Percentiles rank a stretch among this genome's conserved stretches.
Conservation (phyloP, 441 rosid species). For the Arabidopsis lyrata region DNA sequence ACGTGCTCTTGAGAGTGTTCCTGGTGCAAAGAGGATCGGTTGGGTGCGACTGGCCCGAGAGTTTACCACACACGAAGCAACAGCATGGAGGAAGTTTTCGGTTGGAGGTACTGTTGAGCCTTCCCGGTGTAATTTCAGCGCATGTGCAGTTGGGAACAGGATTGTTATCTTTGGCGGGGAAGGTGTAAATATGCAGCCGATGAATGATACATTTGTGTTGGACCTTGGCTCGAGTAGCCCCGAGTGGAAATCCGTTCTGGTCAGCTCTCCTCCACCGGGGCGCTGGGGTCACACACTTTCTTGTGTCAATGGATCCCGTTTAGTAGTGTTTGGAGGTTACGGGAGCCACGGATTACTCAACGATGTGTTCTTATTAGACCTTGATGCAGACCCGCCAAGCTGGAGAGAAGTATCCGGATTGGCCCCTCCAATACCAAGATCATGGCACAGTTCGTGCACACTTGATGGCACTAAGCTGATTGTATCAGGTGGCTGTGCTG, state of each 20-base stretch:
- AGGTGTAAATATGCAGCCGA: conserved; percentile 97
- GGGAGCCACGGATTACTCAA: conserved; percentile 91
- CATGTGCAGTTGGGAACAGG: conserved; percentile 94
- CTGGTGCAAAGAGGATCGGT: conserved; percentile 88
- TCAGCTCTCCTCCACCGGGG: conserved; percentile 97
- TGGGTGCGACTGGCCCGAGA: conserved; percentile 94
- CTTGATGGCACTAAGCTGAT: conserved; percentile 93
- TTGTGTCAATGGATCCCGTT: conserved; percentile 84
- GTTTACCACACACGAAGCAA: conserved; percentile 92
- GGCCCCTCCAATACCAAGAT: conserved; percentile 95
- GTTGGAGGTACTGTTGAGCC: conserved; percentile 97
- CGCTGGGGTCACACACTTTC: conserved; percentile 99
- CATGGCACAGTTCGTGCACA: conserved; percentile 99
- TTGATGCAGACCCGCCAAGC: conserved; percentile 90
- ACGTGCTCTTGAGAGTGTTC: conserved; percentile 80
- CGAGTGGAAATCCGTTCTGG: conserved; percentile 89
- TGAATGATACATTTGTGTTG: conserved; percentile 95
- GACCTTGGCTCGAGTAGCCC: conserved; percentile 84
- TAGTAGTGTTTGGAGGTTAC: conserved; percentile 96
- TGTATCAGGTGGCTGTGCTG: conserved; percentile 98
- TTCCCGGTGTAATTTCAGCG: conserved; percentile 93
- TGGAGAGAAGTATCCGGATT: conserved; percentile 96
- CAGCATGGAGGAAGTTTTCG: conserved; percentile 89
- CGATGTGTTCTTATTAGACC: conserved; percentile 88
- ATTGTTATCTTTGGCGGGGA: conserved; percentile 97